These are phyloP conservation scores for Mrakia frigida DNA, from an alignment of 768 basidiomycete genomes.

Conservation along the genomic window DNA sequence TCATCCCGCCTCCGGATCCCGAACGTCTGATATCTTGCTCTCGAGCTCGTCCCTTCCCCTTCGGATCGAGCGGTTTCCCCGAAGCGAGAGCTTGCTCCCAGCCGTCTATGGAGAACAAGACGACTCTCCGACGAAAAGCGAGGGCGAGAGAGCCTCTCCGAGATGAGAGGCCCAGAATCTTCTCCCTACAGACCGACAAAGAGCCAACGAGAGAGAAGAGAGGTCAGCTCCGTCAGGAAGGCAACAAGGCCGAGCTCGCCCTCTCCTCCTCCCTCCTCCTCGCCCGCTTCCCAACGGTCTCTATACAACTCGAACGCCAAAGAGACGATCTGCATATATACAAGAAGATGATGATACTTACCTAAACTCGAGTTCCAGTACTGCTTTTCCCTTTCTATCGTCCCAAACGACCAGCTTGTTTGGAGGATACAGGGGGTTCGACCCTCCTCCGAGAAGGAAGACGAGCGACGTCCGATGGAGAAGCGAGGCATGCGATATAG, in stretches of 20 bases:
- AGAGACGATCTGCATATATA: background rate
- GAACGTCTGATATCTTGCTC: background rate
- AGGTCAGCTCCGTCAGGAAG: background rate
- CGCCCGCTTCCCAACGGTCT: background rate
- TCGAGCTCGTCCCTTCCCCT: constrained; percentile 13
- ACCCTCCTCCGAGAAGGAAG: constrained; percentile 43
- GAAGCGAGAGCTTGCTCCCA: constrained; percentile 3
- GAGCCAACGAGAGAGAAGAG: background rate
- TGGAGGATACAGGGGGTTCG: constrained; percentile 43
- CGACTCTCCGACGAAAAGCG: constrained; percentile 28
- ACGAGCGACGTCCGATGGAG: constrained; percentile 41
- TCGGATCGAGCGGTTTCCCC: background rate
- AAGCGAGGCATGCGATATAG: constrained; percentile 37
- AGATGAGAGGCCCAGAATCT: constrained; percentile 22
- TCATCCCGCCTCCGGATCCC: constrained; percentile 8
- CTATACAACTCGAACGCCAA: background rate
- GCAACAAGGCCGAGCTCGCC: background rate
- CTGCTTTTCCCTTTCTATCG: constrained; percentile 35
- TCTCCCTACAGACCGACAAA: background rate
- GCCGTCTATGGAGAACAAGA: constrained; percentile 21
- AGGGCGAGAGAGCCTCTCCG: constrained; percentile 29
- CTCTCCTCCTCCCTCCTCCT: background rate
- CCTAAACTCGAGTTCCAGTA: constrained; percentile 31
- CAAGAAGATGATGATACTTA: background rate
- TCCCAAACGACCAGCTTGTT: constrained; percentile 45